Evolutionary conservation across 345 rosid genomes (phyloP).

Genomic region (Acer campestre): DNA sequence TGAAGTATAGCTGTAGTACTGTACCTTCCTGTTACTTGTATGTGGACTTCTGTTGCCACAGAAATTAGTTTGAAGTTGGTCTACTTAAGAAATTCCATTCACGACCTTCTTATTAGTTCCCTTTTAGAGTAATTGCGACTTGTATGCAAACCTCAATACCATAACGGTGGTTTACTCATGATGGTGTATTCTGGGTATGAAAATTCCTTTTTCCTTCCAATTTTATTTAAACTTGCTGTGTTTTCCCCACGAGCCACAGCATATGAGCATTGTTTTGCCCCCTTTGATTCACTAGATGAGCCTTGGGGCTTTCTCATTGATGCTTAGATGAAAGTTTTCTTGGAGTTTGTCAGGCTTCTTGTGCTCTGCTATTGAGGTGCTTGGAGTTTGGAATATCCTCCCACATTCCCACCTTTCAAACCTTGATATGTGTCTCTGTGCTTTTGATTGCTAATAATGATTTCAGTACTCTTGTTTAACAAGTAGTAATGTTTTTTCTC

Average conservation of each 20-base stretch:
- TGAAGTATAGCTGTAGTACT: background rate
- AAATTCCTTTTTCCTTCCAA: background rate
- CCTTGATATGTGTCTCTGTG: background rate
- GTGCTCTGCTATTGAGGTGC: conserved; percentile 23
- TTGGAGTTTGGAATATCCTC: conserved; percentile 50
- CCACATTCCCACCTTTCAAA: conserved; percentile 19
- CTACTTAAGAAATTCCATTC: background rate
- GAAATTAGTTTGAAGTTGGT: background rate
- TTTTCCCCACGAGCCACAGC: background rate
- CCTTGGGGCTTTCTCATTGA: conserved; percentile 8
- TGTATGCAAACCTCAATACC: background rate
- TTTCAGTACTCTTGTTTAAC: background rate
- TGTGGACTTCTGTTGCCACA: background rate
- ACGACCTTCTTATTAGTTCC: background rate
- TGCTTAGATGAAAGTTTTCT: conserved; percentile 24
- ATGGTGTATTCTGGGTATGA: background rate
- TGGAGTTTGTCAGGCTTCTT: conserved; percentile 49
- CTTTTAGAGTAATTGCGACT: background rate
- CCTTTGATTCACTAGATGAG: background rate
- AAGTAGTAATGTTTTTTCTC: background rate
- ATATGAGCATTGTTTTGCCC: conserved; percentile 12
- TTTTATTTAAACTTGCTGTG: background rate
- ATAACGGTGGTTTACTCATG: background rate
- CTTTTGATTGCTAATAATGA: background rate
- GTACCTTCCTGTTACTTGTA: background rate